Evolutionary conservation across 164 flowering plant species (phyloP), one percentile per base, ranked within the genome.

Genomic region (Taxillus chinensis): DNA sequence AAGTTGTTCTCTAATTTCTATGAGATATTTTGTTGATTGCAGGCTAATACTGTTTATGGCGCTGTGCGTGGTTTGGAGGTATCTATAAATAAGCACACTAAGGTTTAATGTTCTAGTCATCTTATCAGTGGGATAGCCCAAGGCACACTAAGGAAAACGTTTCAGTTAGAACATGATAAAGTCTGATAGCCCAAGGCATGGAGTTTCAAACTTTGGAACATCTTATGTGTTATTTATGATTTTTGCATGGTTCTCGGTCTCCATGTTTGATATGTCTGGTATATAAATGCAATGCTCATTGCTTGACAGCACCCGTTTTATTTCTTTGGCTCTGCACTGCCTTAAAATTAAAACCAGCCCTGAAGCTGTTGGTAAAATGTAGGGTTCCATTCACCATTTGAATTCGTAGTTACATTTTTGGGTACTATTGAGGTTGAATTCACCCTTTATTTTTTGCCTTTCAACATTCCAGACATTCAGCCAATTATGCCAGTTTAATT

Each of bases 61-160:
- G 97, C 97, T 56, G 63, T 95, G 64, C 85, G 86, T 63, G 97
- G 92, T 39, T 71, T 95, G 71, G 99, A 91, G 99, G 99, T 95
- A 75, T 55, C 53, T 48, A 48, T 11, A 11, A 11, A 48, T 48
- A 48, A 11, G 51, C 4, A 14, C 13, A 7, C 12, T 11, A 7
- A 8, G 51, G 51, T 11, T 48, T 11, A 48, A 48, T 11, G 12
- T 7, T 27, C 27, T 27, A 27, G 27, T 27, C 13, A 7, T 48
- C 12, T 48, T 4, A 14, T 48, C 51, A 8, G 10, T 11, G 9
- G 12, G 51, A 14, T 14, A 0, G n/a, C n/a, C n/a, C n/a, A n/a
- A n/a, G n/a, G n/a, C n/a, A n/a, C n/a, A n/a, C 4, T 11, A 0
- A 8, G 13, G 51, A 11, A 8, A 48, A 43, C 10, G 46, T 43